phyloP scores from a whole-genome alignment of 495 filamentous ascomycete genomes.

The Geopyxis carbonaria region DNA sequence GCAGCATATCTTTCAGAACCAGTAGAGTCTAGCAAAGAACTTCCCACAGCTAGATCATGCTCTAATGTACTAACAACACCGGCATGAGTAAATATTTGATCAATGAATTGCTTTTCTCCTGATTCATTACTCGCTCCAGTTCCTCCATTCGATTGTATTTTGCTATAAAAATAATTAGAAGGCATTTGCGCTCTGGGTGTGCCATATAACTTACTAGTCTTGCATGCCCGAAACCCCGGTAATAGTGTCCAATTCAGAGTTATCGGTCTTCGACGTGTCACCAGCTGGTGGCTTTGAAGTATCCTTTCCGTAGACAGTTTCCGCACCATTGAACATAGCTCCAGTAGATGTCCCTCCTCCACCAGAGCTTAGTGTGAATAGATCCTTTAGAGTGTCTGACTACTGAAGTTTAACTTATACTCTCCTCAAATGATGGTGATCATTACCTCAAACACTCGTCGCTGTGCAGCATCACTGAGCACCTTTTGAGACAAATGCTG shows the following conservation, averaged over 20 bases:
- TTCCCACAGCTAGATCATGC: conserved; percentile 70
- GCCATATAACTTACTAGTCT: conserved; percentile 25
- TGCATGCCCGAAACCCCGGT: conserved; percentile 44
- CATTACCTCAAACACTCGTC: conserved; percentile 52
- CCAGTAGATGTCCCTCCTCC: conserved; percentile 58
- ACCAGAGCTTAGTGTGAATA: conserved; percentile 66
- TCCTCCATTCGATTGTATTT: too few relatives aligned
- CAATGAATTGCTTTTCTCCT: conserved; percentile 54
- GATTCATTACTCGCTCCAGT: too few relatives aligned
- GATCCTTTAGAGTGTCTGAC: conserved; percentile 67
- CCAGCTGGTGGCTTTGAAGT: conserved; percentile 9
- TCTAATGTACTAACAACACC: conserved; percentile 73
- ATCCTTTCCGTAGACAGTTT: conserved; percentile 48
- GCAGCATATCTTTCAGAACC: conserved; percentile 69
- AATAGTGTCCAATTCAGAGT: conserved; percentile 34
- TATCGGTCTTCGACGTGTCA: conserved; percentile 19
- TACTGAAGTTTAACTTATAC: conserved; percentile 6
- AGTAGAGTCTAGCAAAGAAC: conserved; percentile 47
- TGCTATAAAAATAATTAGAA: too few relatives aligned
- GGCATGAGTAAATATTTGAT: conserved; percentile 67
- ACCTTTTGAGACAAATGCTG: conserved; percentile 93
- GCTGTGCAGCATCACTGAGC: conserved; percentile 75
- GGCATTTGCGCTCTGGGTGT: too few relatives aligned
- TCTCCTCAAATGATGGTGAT: neutral
- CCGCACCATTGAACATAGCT: conserved; percentile 64